phyloP scores from a whole-genome alignment of 1,284 basidiomycete species.

The Cryptococcus jaspeensis region DNA sequence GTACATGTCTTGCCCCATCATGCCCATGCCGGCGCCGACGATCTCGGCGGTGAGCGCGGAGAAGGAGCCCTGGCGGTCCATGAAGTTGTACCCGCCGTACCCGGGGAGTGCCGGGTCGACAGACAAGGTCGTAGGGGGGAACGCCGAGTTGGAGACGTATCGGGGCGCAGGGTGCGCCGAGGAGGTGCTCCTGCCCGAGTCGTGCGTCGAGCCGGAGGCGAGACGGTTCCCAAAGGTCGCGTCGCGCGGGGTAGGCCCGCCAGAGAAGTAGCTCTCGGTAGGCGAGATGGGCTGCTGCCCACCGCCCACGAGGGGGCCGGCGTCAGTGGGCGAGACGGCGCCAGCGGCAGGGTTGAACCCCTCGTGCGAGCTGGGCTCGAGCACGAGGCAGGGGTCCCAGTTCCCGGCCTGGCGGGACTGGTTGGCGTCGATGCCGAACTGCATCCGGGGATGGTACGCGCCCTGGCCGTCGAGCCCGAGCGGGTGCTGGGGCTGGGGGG shows the following conservation, averaged over 20 bases:
- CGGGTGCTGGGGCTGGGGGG: not conserved
- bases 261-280: not conserved
- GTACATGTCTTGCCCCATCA: slow-evolving; percentile 8
- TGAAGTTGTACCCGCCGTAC: not conserved
- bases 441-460: not conserved
- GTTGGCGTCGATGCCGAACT: not conserved
- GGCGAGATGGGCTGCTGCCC: slow-evolving; percentile 14
- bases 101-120: not conserved
- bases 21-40: slow-evolving; percentile 1
- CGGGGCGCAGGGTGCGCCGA: slow-evolving; percentile 3
- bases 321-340: not conserved
- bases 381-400: slow-evolving; percentile 1
- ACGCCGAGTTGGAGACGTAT: slow-evolving; percentile 13
- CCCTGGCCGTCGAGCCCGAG: not conserved
- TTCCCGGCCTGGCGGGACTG: not conserved
- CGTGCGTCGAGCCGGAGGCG: slow-evolving; percentile 1
- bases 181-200: slow-evolving; percentile 1
- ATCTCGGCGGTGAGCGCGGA: slow-evolving; percentile 4
- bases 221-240: slow-evolving; percentile 5
- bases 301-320: not conserved
- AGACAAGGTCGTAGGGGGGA: slow-evolving; percentile 8
- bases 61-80: slow-evolving; percentile 9
- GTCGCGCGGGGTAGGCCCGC: slow-evolving; percentile 6
- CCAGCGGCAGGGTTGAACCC: not conserved
- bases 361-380: not conserved